Percentiles rank a stretch among this genome's conserved stretches.
Evolutionary conservation across 2,329 filamentous ascomycete species (phyloP).

Genomic region (Cryphonectria parasitica): DNA sequence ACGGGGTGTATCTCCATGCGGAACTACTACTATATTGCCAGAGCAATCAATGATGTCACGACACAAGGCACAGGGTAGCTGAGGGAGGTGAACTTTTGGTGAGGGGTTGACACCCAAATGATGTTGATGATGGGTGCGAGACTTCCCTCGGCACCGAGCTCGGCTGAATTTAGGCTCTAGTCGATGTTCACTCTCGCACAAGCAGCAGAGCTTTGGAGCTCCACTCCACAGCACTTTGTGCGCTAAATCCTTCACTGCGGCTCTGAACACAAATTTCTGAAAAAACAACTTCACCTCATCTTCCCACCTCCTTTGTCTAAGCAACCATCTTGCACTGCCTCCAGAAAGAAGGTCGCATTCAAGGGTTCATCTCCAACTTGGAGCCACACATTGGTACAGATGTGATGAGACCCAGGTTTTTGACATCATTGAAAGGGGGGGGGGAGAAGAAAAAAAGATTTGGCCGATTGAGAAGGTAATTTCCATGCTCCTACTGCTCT

Average conservation of each 20-base stretch:
- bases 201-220: background rate
- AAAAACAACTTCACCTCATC: background rate
- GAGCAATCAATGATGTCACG: background rate
- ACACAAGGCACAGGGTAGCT: background rate
- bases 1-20: background rate
- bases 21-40: background rate
- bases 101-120: background rate
- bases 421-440: background rate
- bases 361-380: background rate
- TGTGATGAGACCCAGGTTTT: background rate
- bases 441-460: too few species aligned
- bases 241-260: slow-evolving; percentile 2
- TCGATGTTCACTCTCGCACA: background rate
- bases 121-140: too few species aligned
- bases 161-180: background rate
- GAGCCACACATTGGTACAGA: background rate
- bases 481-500: too few species aligned
- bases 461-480: background rate
- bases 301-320: background rate
- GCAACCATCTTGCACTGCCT: background rate
- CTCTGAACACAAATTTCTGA: slow-evolving; percentile 9
- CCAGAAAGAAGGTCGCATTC: too few species aligned
- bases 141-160: background rate
- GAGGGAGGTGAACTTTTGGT: background rate
- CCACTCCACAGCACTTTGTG: background rate